phyloP scores from a whole-genome alignment of 2,329 filamentous ascomycete genomes.

The Ceratocystis albifundus region DNA sequence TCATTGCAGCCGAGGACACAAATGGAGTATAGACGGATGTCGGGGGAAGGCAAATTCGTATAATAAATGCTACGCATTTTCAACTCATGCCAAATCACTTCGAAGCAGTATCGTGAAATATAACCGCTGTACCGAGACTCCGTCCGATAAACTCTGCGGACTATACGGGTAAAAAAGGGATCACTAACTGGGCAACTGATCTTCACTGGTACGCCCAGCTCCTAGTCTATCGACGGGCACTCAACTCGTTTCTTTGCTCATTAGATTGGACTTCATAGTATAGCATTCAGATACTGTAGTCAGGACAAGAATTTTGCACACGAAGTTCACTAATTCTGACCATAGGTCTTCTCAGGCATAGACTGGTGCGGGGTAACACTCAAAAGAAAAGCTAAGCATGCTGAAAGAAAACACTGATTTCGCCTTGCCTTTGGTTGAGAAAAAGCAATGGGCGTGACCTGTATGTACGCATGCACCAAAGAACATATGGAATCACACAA shows the following conservation, averaged over 20 bases:
- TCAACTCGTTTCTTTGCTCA: not conserved
- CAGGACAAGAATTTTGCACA: not conserved
- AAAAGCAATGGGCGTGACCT: not conserved
- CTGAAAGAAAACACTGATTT: not conserved
- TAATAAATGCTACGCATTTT: too few relatives aligned
- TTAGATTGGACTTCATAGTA: not conserved
- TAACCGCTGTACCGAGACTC: not conserved
- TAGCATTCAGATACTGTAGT: not conserved
- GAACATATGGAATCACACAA: not conserved
- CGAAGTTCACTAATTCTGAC: not conserved
- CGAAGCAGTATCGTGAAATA: not conserved
- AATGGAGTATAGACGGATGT: too few relatives aligned
- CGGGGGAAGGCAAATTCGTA: too few relatives aligned
- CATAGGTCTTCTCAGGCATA: not conserved
- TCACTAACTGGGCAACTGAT: not conserved
- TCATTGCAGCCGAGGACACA: too few relatives aligned
- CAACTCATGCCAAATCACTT: too few relatives aligned
- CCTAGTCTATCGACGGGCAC: too few relatives aligned
- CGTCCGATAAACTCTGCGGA: not conserved
- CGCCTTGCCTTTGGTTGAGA: not conserved
- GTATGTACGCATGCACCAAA: not conserved
- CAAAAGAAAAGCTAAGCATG: not conserved
- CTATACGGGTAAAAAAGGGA: not conserved
- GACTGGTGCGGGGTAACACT: not conserved
- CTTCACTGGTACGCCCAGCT: too few relatives aligned